phyloP scores from a whole-genome alignment of 2,329 filamentous ascomycete genomes.

The Nemania bipapillata region DNA sequence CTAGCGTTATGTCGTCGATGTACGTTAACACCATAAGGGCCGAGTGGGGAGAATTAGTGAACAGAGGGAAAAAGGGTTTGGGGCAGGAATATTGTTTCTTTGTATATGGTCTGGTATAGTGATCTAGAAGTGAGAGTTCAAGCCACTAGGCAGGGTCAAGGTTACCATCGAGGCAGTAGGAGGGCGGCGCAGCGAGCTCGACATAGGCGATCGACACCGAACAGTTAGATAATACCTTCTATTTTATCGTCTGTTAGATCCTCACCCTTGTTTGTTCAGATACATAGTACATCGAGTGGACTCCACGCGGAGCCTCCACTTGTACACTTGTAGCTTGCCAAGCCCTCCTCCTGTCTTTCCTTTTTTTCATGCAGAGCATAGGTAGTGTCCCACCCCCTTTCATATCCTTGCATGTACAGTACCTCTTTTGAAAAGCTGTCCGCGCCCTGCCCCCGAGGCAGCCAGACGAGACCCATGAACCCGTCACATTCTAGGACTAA shows the following conservation, averaged over 20 bases:
- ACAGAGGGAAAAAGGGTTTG: neutral
- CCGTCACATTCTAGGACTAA: slow-evolving; percentile 27
- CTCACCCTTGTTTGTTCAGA: slow-evolving; percentile 5
- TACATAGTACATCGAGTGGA: slow-evolving; percentile 7
- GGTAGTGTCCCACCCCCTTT: slow-evolving; percentile 31
- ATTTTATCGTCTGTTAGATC: slow-evolving; percentile 20
- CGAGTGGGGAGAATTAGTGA: neutral
- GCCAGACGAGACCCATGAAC: slow-evolving; percentile 18
- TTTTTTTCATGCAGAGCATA: slow-evolving; percentile 19
- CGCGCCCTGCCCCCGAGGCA: slow-evolving; percentile 29
- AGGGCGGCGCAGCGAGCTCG: slow-evolving; percentile 27
- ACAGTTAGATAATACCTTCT: slow-evolving; percentile 20
- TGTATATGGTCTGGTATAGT: slow-evolving; percentile 32
- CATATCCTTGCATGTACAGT: slow-evolving; percentile 27
- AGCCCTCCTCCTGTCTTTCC: too few species aligned
- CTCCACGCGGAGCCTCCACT: slow-evolving; percentile 35
- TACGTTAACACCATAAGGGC: slow-evolving; percentile 6
- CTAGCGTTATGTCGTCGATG: neutral
- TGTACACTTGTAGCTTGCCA: slow-evolving; percentile 9
- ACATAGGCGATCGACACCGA: slow-evolving; percentile 23
- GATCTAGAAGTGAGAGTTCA: neutral
- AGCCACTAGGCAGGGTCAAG: slow-evolving; percentile 16
- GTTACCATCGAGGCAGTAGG: slow-evolving; percentile 24
- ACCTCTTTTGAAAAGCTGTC: neutral
- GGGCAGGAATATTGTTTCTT: slow-evolving; percentile 30